A percentile compares a stretch with the other conserved stretches of the same genome.
phyloP scores from a whole-genome alignment of 345 rosid species.

The Citrus inodora region DNA sequence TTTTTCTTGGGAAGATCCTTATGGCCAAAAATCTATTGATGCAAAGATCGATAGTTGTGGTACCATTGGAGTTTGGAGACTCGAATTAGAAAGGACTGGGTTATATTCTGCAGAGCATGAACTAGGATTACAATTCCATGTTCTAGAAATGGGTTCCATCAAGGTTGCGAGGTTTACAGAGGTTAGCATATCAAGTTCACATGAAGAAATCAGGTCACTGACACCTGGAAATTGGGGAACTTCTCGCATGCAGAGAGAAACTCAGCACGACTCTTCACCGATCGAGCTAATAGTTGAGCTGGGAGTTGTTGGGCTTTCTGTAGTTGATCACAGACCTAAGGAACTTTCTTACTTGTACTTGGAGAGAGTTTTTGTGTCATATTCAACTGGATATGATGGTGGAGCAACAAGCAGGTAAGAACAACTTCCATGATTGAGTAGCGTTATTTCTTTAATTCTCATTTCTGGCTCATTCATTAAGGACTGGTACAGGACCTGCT shows the following conservation, averaged over 20 bases:
- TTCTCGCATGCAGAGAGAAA: conserved; percentile 36
- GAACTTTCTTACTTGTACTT: conserved; percentile 74
- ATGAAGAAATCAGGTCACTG: conserved; percentile 38
- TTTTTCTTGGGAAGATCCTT: conserved; percentile 96
- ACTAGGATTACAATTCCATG: conserved; percentile 56
- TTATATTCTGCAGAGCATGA: conserved; percentile 43
- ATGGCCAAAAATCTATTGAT: conserved; percentile 79
- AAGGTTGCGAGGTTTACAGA: conserved; percentile 69
- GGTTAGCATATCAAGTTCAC: conserved; percentile 30
- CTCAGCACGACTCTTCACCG: conserved; percentile 40
- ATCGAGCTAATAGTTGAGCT: conserved; percentile 80
- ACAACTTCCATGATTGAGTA: not conserved
- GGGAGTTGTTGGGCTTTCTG: conserved; percentile 87
- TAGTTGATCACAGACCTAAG: conserved; percentile 83
- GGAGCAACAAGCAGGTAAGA: conserved; percentile 91
- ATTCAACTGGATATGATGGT: conserved; percentile 88
- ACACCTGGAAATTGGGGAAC: conserved; percentile 42
- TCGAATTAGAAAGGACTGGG: conserved; percentile 65
- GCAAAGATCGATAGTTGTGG: conserved; percentile 48
- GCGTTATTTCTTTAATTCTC: not conserved
- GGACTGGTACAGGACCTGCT: not conserved
- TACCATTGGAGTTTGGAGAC: conserved; percentile 39
- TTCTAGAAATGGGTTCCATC: conserved; percentile 61
- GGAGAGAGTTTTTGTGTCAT: conserved; percentile 76
- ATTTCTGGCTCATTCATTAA: not conserved